phyloP scores from a whole-genome alignment of 2,329 filamentous ascomycete species.

The Ambrosiella cleistominuta region DNA sequence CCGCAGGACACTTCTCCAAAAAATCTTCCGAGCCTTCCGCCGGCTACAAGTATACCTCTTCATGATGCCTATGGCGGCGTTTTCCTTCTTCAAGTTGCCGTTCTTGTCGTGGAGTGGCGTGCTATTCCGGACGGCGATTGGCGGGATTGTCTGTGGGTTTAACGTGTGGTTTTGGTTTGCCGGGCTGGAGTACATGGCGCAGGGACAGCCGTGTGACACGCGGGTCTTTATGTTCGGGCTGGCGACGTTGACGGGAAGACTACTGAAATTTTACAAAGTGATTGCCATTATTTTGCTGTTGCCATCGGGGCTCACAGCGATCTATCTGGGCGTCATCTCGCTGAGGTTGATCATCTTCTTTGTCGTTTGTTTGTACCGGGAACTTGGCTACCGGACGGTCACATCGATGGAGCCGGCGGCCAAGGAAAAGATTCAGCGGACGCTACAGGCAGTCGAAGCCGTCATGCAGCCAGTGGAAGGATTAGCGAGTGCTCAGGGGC shows the following conservation, averaged over 20 bases:
- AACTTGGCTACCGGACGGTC: conserved; percentile 1
- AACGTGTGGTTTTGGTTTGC: conserved; percentile 11
- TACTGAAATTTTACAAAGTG: conserved; percentile 1
- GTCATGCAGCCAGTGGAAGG: conserved; percentile 8
- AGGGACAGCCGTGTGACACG: conserved; percentile 6
- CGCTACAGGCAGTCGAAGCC: conserved; percentile 1
- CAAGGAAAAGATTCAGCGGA: not conserved
- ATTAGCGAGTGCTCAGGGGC: not conserved
- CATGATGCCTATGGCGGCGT: conserved; percentile 9
- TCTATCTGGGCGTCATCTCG: conserved; percentile 7
- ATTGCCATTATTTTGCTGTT: conserved; percentile 1
- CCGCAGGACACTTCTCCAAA: not conserved
- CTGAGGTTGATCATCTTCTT: conserved; percentile 6
- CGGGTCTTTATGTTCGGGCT: conserved; percentile 8
- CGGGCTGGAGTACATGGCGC: conserved; percentile 6
- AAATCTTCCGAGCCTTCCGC: not conserved
- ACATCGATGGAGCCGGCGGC: not conserved
- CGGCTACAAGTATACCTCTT: conserved; percentile 1
- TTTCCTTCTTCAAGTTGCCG: conserved; percentile 8
- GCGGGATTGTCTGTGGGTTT: conserved; percentile 8
- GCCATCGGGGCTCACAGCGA: not conserved
- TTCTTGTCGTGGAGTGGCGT: conserved; percentile 8
- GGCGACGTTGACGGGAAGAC: not conserved
- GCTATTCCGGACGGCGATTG: conserved; percentile 7
- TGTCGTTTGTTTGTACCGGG: conserved; percentile 7